phyloP scores from a whole-genome alignment of 495 filamentous ascomycete species.

The Aspergillus conjunctus region DNA sequence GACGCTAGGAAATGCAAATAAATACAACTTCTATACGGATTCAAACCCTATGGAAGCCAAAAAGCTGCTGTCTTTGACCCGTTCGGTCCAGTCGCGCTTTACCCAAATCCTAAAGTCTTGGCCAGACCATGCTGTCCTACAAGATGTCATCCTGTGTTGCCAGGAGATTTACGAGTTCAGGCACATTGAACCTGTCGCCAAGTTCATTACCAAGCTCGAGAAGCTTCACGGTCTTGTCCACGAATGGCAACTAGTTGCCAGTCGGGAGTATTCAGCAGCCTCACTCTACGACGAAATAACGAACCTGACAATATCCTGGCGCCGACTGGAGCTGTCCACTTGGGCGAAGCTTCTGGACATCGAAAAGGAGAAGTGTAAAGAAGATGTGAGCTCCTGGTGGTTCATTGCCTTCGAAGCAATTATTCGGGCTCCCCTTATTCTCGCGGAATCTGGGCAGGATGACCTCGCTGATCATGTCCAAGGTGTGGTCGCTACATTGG shows the following conservation, averaged over 20 bases:
- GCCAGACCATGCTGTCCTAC: constrained; percentile 74
- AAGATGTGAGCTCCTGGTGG: constrained; percentile 89
- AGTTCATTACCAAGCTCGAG: constrained; percentile 79
- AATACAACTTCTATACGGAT: constrained; percentile 89
- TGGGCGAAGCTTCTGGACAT: constrained; percentile 90
- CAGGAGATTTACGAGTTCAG: constrained; percentile 71
- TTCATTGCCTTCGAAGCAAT: constrained; percentile 91
- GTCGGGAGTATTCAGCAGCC: constrained; percentile 69
- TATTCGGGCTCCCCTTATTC: constrained; percentile 69
- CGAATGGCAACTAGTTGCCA: constrained; percentile 92
- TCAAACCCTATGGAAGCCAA: constrained; percentile 72
- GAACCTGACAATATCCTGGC: constrained; percentile 77
- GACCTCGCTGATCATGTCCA: constrained; percentile 64
- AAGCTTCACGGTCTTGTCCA: constrained; percentile 78
- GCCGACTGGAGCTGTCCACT: constrained; percentile 83
- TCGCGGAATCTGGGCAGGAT: constrained; percentile 53
- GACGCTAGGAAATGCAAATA: constrained; percentile 30
- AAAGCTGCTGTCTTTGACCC: constrained; percentile 66
- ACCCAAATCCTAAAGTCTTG: constrained; percentile 65
- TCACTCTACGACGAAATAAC: constrained; percentile 74
- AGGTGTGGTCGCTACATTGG: constrained; percentile 69
- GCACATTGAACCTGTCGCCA: constrained; percentile 84
- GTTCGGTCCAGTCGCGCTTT: constrained; percentile 68
- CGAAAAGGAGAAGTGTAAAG: constrained; percentile 71
- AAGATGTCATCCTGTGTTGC: constrained; percentile 74